A percentile compares a stretch with the other conserved stretches of the same genome.
phyloP scores from a whole-genome alignment of 2,329 filamentous ascomycete genomes.

The Calonectria henricotiae region DNA sequence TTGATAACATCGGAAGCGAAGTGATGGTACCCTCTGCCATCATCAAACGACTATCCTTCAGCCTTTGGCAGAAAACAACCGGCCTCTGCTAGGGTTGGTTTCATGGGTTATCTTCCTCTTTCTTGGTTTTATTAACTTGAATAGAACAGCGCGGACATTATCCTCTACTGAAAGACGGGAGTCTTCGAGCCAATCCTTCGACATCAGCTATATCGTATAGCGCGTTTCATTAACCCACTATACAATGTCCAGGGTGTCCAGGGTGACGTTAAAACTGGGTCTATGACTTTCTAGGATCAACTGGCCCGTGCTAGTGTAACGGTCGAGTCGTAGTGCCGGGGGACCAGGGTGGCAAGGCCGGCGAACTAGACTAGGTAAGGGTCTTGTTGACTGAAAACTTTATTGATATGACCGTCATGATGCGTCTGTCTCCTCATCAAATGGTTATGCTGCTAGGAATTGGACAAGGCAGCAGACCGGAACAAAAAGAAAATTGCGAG shows the following conservation, averaged over 20 bases:
- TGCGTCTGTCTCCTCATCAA: background rate
- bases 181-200: too few species aligned
- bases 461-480: background rate
- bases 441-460: background rate
- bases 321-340: background rate
- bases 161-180: background rate
- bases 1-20: background rate
- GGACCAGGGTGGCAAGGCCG: background rate
- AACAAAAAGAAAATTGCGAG: background rate
- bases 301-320: conserved; percentile 12
- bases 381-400: background rate
- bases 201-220: background rate
- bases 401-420: background rate
- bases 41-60: background rate
- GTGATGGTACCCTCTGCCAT: background rate
- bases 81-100: too few species aligned
- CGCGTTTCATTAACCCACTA: background rate
- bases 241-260: conserved; percentile 1
- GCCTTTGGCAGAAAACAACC: too few species aligned
- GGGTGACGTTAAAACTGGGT: conserved; percentile 20
- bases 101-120: too few species aligned
- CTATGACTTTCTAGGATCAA: background rate
- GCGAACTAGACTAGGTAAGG: too few species aligned
- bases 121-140: too few species aligned
- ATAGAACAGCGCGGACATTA: too few species aligned